Evolutionary conservation across 345 rosid species (phyloP).

Genomic region (Rhodamnia argentea): DNA sequence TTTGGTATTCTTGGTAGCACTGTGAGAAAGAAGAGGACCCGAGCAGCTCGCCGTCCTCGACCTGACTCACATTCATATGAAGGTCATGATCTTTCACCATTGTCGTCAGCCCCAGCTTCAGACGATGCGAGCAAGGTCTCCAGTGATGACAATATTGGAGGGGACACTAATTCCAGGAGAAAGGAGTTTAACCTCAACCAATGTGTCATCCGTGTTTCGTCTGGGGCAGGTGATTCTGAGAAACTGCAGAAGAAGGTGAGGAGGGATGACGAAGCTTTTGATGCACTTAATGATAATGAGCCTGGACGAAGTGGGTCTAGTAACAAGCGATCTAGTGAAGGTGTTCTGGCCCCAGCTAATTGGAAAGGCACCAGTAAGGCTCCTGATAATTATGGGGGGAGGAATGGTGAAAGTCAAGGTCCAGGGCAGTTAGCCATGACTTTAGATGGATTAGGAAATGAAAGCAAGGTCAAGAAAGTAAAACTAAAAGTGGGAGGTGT

Average conservation of each 20-base stretch:
- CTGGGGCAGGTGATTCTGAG: conserved; percentile 20
- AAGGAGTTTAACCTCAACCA: conserved; percentile 73
- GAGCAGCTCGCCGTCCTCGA: conserved; percentile 42
- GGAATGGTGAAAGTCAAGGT: conserved; percentile 36
- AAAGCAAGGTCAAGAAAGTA: conserved; percentile 50
- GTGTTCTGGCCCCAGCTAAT: conserved; percentile 69
- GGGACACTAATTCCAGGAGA: conserved; percentile 34
- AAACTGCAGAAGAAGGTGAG: conserved; percentile 10
- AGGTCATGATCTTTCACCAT: conserved; percentile 19
- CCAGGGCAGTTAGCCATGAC: conserved; percentile 19
- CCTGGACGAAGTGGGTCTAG: conserved; percentile 18
- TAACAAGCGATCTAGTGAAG: conserved; percentile 53
- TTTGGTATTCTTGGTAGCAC: conserved; percentile 29
- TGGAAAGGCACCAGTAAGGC: conserved; percentile 34
- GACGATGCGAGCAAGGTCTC: conserved; percentile 46
- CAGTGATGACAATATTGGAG: conserved; percentile 50
- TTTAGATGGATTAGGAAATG: conserved; percentile 26
- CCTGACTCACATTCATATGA: conserved; percentile 37
- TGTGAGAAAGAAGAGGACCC: conserved; percentile 69
- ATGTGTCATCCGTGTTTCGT: conserved; percentile 34
- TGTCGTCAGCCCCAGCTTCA: conserved; percentile 28
- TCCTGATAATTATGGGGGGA: conserved; percentile 11
- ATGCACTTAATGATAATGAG: conserved; percentile 24
- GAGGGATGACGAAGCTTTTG: conserved; percentile 27
- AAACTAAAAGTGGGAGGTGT: conserved; percentile 63